These are phyloP conservation scores for Aureobasidium musti DNA, from an alignment of 2,329 filamentous ascomycete genomes.

Conservation along the genomic window DNA sequence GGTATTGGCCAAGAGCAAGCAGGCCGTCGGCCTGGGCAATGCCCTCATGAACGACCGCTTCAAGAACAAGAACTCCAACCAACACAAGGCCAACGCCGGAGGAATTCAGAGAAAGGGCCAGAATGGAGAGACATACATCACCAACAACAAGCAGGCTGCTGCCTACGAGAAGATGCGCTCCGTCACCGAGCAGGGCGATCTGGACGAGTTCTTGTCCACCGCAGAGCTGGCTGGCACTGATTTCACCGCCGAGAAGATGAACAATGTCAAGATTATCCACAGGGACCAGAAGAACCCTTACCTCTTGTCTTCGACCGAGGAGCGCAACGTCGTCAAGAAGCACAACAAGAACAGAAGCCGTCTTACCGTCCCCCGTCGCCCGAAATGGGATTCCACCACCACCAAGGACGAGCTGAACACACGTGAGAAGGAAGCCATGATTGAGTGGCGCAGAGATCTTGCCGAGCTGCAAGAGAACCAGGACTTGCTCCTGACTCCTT, in stretches of 20 bases:
- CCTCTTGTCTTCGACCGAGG: constrained; percentile 80
- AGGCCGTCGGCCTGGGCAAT: constrained; percentile 91
- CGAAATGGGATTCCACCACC: constrained; percentile 82
- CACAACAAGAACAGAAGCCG: constrained; percentile 77
- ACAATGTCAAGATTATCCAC: constrained; percentile 98
- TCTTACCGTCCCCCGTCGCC: constrained; percentile 85
- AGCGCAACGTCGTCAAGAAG: constrained; percentile 74
- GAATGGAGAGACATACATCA: constrained; percentile 68
- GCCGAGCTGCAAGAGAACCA: constrained; percentile 93
- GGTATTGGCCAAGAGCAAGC: constrained; percentile 90
- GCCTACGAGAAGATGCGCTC: constrained; percentile 99
- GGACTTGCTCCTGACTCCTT: constrained; percentile 94
- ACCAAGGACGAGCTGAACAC: constrained; percentile 79
- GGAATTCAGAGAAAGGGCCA: constrained; percentile 44
- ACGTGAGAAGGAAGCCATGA: constrained; percentile 74
- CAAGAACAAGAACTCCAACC: constrained; percentile 82
- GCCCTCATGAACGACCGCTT: constrained; percentile 99
- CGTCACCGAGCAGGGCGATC: constrained; percentile 92
- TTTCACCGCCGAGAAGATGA: constrained; percentile 98
- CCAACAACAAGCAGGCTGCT: constrained; percentile 86
- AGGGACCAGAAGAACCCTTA: constrained; percentile 95
- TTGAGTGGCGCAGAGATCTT: constrained; percentile 86
- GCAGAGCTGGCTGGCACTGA: constrained; percentile 97
- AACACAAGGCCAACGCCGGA: constrained; percentile 74
- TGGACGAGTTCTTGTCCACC: constrained; percentile 95